Evolutionary conservation across 352 stramenopile genomes (phyloP), one percentile per base, ranked within the genome.

Genomic region (Pythium monospermum): DNA sequence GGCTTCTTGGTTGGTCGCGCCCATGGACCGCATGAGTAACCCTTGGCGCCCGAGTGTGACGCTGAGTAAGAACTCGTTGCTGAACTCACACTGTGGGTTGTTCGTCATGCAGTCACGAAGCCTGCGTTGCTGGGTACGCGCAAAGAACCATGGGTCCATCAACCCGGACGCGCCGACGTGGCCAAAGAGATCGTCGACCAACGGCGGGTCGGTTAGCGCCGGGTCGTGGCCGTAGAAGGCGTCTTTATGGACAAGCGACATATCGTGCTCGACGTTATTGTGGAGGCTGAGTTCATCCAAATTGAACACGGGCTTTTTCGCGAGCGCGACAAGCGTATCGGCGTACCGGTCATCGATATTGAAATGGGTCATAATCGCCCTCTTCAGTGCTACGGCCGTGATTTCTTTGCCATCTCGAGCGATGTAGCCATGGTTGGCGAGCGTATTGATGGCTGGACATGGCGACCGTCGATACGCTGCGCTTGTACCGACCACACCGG

Each of bases 251-350:
- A 49, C 59, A 11, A 68, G 48, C 22, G 63, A 71, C 12, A 49
- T 58, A 39, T 71, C 63, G 46, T 71, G 63, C 49, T 71, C 63
- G 18, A 68, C 59, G 41, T 53, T 42, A 8, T 53, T 51, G 51
- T 71, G 63, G 15, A 57, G 53, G 4, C 69, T 48, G 6, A 89
- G 58, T 38, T 79, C 56, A 0, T 71, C 55, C 15, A 89, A 58
- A 21, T 73, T 61, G 27, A 85, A 79, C 22, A 60, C 30, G n/a
- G n/a, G 28, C n/a, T 40, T 38, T 12, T 62, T 52, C 38, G 82
- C 52, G 12, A 19, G 45, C 28, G 21, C 51, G 23, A 53, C 56
- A 19, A 85, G 50, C 23, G 42, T 56, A 22, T 63, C 43, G 6
- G 71, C 70, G 47, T 79, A 48, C 13, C 41, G 36, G 22, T 45